Evolutionary conservation across 371 early-diverging fungal species (phyloP), one percentile per base, ranked within the genome.

Genomic region (Mucor indicus): DNA sequence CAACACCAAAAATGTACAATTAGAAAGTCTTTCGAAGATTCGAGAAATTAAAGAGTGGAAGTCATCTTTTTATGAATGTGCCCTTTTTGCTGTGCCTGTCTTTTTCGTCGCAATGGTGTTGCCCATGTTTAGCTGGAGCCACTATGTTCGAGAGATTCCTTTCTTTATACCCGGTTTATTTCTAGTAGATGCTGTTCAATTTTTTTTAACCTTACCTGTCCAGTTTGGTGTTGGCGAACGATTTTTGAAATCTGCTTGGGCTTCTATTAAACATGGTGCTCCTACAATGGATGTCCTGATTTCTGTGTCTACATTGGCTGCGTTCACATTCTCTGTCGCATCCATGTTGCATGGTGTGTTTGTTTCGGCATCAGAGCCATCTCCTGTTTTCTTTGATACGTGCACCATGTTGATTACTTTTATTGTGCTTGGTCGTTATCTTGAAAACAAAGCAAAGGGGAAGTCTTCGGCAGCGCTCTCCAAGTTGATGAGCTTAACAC

Each of bases 271-370:
- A 20, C 94, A 95, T 48, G 79, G 85, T 4, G 80, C 81, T 25
- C 89, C 94, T 39, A 98, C 92, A 21, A 98, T 98, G 98, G 98
- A 98, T 64, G 94, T 95, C n/a, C 69, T 98, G 22, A 82, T 98
- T 11, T 77, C 87, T 0, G 58, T 95, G 2, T 93, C 96, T 13
- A 96, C 98, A 0, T 53, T 89, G 27, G 72, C 88, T 15, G 89
- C 97, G 0, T 98, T 87, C 53, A 49, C 77, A 12, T 95, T 92
- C 60, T 75, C 85, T 1, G 54, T 87, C 23, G 46, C 83, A 15
- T 76, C 86, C 42, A 79, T 92, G 61, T 3, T 79, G 3, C 38
- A 38, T 3, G 65, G 16, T 16, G 33, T 53, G 8, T 40, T 20
- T 12, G 33, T 35, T 2, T 17, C 17, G 9, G 31, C 50, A 10